Percentiles rank a stretch among this genome's conserved stretches.
Evolutionary conservation across 179 eudicot genomes (phyloP).

Genomic region (Silene coronaria): DNA sequence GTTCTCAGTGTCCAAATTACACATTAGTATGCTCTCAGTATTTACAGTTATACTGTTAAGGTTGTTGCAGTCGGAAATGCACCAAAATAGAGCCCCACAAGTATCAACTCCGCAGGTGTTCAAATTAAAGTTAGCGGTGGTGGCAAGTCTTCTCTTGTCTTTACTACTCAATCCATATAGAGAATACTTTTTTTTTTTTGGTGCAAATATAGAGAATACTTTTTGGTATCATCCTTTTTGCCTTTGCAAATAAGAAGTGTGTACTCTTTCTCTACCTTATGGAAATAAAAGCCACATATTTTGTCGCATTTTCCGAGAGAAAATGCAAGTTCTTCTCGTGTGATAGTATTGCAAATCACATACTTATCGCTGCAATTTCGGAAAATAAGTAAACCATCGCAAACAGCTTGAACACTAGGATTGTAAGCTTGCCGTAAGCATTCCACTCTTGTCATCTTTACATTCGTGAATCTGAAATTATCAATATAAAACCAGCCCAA

Average conservation of each 20-base stretch:
- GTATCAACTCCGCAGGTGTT: background rate
- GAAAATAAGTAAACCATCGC: no score
- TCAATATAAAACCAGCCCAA: background rate
- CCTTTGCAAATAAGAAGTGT: constrained; percentile 1
- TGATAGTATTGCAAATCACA: background rate
- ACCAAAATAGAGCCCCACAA: constrained; percentile 3
- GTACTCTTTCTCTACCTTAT: background rate
- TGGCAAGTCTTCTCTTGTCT: background rate
- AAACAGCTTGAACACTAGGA: background rate
- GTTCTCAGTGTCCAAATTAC: background rate
- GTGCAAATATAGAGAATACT: background rate
- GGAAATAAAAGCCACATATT: constrained; percentile 6
- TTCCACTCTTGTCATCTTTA: background rate
- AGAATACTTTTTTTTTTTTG: no score
- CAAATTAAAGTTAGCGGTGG: background rate
- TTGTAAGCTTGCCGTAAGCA: background rate
- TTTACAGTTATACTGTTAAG: background rate
- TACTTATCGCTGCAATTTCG: background rate
- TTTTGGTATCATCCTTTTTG: no score
- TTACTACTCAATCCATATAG: background rate
- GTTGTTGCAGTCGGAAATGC: background rate
- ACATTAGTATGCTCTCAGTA: constrained; percentile 6
- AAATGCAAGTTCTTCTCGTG: background rate
- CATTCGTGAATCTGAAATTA: background rate
- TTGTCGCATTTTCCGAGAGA: no score